Conservation (phyloP, 768 basidiomycete genomes). For the Daedalea quercina region DNA sequence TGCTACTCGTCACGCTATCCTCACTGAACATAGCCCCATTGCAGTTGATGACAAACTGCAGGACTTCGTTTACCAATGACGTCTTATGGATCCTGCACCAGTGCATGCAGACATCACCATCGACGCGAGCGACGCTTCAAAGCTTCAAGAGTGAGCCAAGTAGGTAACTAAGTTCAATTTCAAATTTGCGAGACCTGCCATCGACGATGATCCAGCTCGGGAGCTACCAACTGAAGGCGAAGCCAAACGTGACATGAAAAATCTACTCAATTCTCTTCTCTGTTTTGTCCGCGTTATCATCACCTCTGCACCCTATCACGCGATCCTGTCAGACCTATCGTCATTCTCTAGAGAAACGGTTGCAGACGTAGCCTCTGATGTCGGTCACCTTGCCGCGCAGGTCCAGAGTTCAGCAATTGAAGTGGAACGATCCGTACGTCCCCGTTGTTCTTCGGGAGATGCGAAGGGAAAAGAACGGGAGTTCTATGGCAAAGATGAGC, state of each 20-base stretch:
- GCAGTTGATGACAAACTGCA: slow-evolving; percentile 20
- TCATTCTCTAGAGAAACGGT: slow-evolving; percentile 15
- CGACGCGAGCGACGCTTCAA: neutral
- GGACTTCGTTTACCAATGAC: slow-evolving; percentile 14
- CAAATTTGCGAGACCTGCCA: too few species aligned
- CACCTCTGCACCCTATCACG: neutral
- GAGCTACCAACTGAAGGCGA: slow-evolving; percentile 12
- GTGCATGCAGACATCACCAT: slow-evolving; percentile 15
- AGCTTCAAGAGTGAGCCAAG: neutral
- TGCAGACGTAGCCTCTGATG: slow-evolving; percentile 13
- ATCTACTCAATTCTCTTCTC: slow-evolving; percentile 8
- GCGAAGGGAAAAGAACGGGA: too few species aligned
- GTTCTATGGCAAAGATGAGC: too few species aligned
- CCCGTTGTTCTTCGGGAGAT: neutral
- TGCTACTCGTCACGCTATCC: neutral
- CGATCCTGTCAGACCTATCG: slow-evolving; percentile 17
- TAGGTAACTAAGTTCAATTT: neutral
- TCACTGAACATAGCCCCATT: neutral
- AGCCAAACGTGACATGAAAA: slow-evolving; percentile 7
- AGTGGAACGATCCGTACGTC: slow-evolving; percentile 12
- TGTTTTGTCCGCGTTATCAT: slow-evolving; percentile 10
- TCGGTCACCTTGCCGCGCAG: slow-evolving; percentile 9
- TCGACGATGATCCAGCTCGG: slow-evolving; percentile 3
- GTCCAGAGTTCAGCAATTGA: slow-evolving; percentile 11
- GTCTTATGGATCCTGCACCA: slow-evolving; percentile 7